Base-by-base conservation (phyloP, 2,329 filamentous ascomycete genomes). In the Periconia sp. region DNA sequence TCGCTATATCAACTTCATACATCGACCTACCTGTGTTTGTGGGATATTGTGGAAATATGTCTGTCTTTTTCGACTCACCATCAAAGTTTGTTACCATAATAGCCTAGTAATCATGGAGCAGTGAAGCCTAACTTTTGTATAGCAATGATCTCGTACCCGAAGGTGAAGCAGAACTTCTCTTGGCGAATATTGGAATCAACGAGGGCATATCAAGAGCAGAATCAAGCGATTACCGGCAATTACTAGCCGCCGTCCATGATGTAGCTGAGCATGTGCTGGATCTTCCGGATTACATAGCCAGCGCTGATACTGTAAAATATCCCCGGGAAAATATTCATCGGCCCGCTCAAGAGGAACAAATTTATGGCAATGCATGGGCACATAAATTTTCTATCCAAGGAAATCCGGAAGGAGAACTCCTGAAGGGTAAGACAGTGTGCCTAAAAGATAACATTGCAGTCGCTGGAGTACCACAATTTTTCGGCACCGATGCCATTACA, bases 371-470 rank as follows among this genome's bases (percentile, higher is more conserved):
- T 47, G 78, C 77, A 0, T 80, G 78, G 78, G 77, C 77, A 1
- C 76, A 79, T 52, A 74, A 69, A 26, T 78, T 78, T 32, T 61
- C 71, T 4, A 78, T 81, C 30, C 61, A 61, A 31, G 74, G 64
- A 49, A 37, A 55, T 31, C 22, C 50, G 3, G 43, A 39, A 19
- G 61, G 54, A 8, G 35, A 36, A 3, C 5, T 55, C 3, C 21
- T 61, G 4, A 48, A 30, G 18, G 75, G 73, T 0, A 81, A 76
- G 36, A 75, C 71, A 0, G 54, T 81, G 3, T 78, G 76, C 43
- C 47, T 82, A 11, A 82, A 82, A 53, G 80, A 83, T 49, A 79
- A 78, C 21, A 76, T 82, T 25, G 74, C 76, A 3, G 78, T 82
- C 1, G 78, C 78, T 2, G 76, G 73, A 0, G 76, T 83, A 1